These are phyloP conservation scores for Taphrina flavorubra DNA, from an alignment of 1,139 yeast genomes.

Conservation along the genomic window DNA sequence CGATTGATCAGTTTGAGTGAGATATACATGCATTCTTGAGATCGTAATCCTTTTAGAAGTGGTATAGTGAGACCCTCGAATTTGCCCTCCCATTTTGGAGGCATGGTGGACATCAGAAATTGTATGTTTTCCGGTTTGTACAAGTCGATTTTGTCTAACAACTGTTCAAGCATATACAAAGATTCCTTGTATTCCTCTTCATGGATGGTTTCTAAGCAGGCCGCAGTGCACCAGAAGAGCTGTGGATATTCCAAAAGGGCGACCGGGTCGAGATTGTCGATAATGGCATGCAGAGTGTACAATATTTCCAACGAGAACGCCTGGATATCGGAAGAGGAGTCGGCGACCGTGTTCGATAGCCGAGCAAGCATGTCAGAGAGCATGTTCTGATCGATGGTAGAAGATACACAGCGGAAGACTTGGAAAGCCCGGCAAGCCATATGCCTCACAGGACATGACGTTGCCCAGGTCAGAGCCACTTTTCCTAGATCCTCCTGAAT, in stretches of 20 bases:
- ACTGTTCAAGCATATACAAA: slow-evolving; percentile 76
- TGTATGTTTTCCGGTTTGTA: slow-evolving; percentile 85
- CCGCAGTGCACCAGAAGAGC: slow-evolving; percentile 93
- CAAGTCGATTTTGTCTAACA: slow-evolving; percentile 83
- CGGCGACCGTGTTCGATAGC: slow-evolving; percentile 89
- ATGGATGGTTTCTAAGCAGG: slow-evolving; percentile 85
- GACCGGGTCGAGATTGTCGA: slow-evolving; percentile 79
- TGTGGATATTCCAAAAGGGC: slow-evolving; percentile 88
- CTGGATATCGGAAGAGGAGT: slow-evolving; percentile 84
- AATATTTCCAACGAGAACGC: slow-evolving; percentile 97
- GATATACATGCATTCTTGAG: slow-evolving; percentile 79
- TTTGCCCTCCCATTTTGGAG: slow-evolving; percentile 93
- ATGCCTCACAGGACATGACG: slow-evolving; percentile 96
- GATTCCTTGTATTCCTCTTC: slow-evolving; percentile 93
- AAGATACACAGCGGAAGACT: slow-evolving; percentile 77
- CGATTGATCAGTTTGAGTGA: slow-evolving; percentile 75
- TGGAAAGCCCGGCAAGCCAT: slow-evolving; percentile 97
- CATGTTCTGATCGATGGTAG: slow-evolving; percentile 84
- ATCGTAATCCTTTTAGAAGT: slow-evolving; percentile 79
- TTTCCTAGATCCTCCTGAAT: slow-evolving; percentile 84
- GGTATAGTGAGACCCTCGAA: slow-evolving; percentile 86
- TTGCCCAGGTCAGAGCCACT: slow-evolving; percentile 89
- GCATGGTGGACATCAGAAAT: slow-evolving; percentile 82
- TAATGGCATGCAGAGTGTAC: slow-evolving; percentile 91
- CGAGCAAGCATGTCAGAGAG: slow-evolving; percentile 92